Conservation (phyloP, 2,329 filamentous ascomycete species). For the Sordariomycetes sp. region DNA sequence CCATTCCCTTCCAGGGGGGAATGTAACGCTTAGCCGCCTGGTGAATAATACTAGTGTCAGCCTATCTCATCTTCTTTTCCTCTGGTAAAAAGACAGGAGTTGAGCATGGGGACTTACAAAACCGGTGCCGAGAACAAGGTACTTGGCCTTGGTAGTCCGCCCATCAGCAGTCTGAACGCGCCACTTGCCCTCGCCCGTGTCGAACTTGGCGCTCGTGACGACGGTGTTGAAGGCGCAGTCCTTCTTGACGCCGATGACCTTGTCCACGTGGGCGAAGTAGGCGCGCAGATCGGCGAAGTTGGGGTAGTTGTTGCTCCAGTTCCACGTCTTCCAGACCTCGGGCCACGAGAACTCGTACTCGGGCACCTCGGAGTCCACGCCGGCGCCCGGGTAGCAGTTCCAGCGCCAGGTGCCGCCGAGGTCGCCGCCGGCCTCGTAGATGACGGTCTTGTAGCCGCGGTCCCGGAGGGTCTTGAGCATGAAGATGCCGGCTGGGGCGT, state of each 20-base stretch:
- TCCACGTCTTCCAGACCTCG: constrained; percentile 43
- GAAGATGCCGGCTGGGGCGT: constrained; percentile 29
- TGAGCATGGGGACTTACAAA: constrained; percentile 23
- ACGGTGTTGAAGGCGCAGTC: constrained; percentile 45
- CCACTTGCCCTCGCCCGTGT: constrained; percentile 36
- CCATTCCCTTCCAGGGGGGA: constrained; percentile 48
- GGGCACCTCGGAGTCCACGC: constrained; percentile 42
- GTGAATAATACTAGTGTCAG: not conserved
- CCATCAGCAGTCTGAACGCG: constrained; percentile 36
- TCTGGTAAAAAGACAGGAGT: not conserved
- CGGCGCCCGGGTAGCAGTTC: constrained; percentile 45
- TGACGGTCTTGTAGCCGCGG: constrained; percentile 31
- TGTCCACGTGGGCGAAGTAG: constrained; percentile 52
- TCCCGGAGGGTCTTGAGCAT: constrained; percentile 41
- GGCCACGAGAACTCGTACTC: constrained; percentile 43
- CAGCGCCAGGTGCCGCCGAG: constrained; percentile 44
- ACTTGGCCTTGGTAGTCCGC: constrained; percentile 35
- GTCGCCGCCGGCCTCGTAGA: constrained; percentile 41
- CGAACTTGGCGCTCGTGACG: constrained; percentile 40
- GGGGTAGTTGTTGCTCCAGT: constrained; percentile 42
- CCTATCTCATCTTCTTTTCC: not conserved
- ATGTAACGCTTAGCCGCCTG: constrained; percentile 49
- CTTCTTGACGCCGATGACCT: constrained; percentile 41
- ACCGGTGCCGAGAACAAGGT: constrained; percentile 41
- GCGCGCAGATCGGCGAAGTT: constrained; percentile 36